Evolutionary conservation across 495 filamentous ascomycete genomes (phyloP).

Genomic region (Penicillium mononematosum): DNA sequence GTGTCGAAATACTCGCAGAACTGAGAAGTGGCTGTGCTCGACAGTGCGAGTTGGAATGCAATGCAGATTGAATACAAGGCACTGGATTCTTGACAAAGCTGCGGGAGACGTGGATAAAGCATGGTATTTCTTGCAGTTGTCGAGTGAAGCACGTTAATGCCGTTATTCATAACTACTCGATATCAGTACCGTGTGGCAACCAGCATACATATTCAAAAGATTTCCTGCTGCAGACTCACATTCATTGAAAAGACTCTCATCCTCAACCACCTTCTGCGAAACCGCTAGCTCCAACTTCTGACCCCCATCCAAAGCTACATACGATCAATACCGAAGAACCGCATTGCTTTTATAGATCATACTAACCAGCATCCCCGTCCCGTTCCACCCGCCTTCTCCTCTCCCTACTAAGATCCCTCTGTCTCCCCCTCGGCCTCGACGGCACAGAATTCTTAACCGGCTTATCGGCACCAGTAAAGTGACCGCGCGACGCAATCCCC

Average conservation of each 20-base stretch:
- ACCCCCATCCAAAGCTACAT: background rate
- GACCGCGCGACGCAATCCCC: slow-evolving; percentile 40
- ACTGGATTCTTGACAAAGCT: slow-evolving; percentile 30
- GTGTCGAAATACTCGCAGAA: slow-evolving; percentile 39
- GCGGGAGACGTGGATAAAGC: slow-evolving; percentile 25
- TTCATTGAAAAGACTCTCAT: slow-evolving; percentile 32
- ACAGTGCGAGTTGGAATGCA: slow-evolving; percentile 32
- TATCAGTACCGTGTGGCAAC: background rate
- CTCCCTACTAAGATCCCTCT: slow-evolving; percentile 32
- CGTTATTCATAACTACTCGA: slow-evolving; percentile 29
- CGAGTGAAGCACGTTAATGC: slow-evolving; percentile 38
- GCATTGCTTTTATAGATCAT: background rate
- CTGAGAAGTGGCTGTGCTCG: slow-evolving; percentile 8
- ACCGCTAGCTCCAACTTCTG: background rate
- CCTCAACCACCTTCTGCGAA: background rate
- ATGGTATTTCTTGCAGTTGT: slow-evolving; percentile 26
- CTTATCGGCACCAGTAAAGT: slow-evolving; percentile 36
- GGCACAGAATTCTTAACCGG: slow-evolving; percentile 29
- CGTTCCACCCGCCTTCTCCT: slow-evolving; percentile 8
- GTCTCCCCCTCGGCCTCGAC: slow-evolving; percentile 28
- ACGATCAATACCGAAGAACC: background rate
- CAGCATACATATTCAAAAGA: background rate
- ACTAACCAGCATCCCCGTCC: slow-evolving; percentile 1
- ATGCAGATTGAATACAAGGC: slow-evolving; percentile 37
- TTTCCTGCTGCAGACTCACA: slow-evolving; percentile 22